Conservation (phyloP, 257 asterid species). For the Scutellaria galericulata region DNA sequence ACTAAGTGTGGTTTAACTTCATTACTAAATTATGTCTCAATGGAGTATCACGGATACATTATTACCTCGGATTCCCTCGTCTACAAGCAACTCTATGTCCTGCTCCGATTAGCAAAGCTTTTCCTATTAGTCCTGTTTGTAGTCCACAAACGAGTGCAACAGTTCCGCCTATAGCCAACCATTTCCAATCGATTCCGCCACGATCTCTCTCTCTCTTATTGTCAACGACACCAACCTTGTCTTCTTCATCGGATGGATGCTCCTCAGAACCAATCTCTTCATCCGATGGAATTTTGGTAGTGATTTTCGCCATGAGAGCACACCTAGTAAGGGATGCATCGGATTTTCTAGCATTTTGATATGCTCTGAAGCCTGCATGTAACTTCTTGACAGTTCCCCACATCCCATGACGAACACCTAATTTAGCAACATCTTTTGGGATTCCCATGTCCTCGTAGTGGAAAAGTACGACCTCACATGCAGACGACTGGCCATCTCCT, state of each 20-base stretch:
- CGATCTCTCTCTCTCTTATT: slow-evolving; percentile 28
- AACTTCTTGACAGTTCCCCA: slow-evolving; percentile 98
- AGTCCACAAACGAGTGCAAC: slow-evolving; percentile 73
- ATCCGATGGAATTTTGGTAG: slow-evolving; percentile 40
- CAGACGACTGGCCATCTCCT: slow-evolving; percentile 74
- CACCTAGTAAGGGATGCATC: slow-evolving; percentile 52
- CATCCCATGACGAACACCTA: slow-evolving; percentile 97
- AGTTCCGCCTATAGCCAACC: slow-evolving; percentile 75
- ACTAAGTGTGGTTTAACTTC: too few relatives aligned
- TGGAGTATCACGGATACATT: neutral
- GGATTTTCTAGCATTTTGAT: slow-evolving; percentile 56
- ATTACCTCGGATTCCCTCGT: slow-evolving; percentile 40
- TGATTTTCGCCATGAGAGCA: slow-evolving; percentile 57
- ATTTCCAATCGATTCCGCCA: slow-evolving; percentile 64
- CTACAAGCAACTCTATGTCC: slow-evolving; percentile 67
- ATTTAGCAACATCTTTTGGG: slow-evolving; percentile 89
- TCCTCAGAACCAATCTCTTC: slow-evolving; percentile 41
- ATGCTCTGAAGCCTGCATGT: slow-evolving; percentile 81
- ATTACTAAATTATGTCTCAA: too few relatives aligned
- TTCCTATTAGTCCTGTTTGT: slow-evolving; percentile 72
- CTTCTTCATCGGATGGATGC: slow-evolving; percentile 41
- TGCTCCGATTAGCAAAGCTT: slow-evolving; percentile 68
- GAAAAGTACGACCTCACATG: slow-evolving; percentile 82
- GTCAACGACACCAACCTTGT: slow-evolving; percentile 33
- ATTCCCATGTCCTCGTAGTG: slow-evolving; percentile 99